Evolutionary conservation across 1,284 basidiomycete genomes (phyloP), one percentile per base, ranked within the genome.

Genomic region (Pseudozyma sp.): DNA sequence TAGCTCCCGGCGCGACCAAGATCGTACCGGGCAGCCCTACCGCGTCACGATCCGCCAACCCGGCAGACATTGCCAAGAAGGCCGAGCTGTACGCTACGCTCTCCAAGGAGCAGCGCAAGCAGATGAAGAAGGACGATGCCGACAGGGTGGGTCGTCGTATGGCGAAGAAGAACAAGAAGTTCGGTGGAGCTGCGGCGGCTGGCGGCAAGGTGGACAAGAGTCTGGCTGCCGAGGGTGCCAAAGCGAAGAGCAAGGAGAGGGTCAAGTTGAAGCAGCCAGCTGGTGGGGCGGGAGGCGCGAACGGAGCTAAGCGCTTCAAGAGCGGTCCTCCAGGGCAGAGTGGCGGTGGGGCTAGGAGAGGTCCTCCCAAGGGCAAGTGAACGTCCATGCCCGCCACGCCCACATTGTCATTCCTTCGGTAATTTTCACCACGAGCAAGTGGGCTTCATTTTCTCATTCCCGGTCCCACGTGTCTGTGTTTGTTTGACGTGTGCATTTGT

Each of bases 101-200:
- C 5, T 53, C 56, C 48, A 80, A 82, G 53, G 70, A 81, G 47
- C 75, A 82, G 54, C 77, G 81, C 35, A 54, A 63, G 9, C 65
- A 66, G 39, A 53, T 71, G 45, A 84, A 84, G 67, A 75, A 75
- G 52, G 61, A 62, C 50, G 83, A 84, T 50, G 52, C 67, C 3
- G 78, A 76, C 4, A 54, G 83, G 1, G 71, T 75, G 52, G 74
- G 76, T 8, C 68, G 76, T 8, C 55, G 83, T 3, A 51, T 80
- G 68, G 74, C 72, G 29, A 84, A 84, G 80, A 83, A 83, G 74
- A 65, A 68, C 29, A 70, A 58, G 37, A 81, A 81, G 60, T 37
- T 56, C 9, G 49, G 52, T 17, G 35, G 51, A 2, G 64, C 59
- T 33, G 39, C 43, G 19, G 16, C 37, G 1, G 7, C 17, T 19